Evolutionary conservation across 2,329 filamentous ascomycete species (phyloP), one percentile per base, ranked within the genome.

Genomic region (Xylaria sp.): DNA sequence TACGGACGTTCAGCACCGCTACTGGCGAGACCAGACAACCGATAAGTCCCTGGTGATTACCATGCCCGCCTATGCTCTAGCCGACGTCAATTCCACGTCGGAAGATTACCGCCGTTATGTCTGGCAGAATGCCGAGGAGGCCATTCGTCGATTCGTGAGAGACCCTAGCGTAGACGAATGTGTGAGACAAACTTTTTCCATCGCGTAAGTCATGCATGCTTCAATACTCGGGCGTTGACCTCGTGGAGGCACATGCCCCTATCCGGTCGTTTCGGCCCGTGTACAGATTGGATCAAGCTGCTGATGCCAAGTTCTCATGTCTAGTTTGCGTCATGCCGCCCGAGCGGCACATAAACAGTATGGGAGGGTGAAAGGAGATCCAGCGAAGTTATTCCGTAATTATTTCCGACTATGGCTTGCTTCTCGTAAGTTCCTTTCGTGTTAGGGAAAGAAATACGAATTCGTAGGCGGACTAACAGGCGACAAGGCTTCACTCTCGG

Each of bases 361-460:
- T 2, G 65, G 60, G 9, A 58, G 51, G 16, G 55, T 57, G 9
- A 72, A 77, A 42, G 64, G 67, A 46, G 54, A 67, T 35, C 59
- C 63, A 2, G 69, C 71, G 34, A 57, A 64, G 0, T 72, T 81
- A 3, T 58, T 82, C n/a, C 59, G 62, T 1, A 73, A 74, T 8
- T 70, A 79, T 2, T 76, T 82, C 19, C 66, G 69, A 4, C 64
- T 82, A 1, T 80, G 78, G 76, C 78, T 81, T 63, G 76, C 76
- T 2, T 75, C 76, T 9, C 72, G 80, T 82, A 65, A 67, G 79
- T 73, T 23, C 50, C 9, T n/a, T 30, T 34, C 0, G 18, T 34
- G 23, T 9, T 58, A 10, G 6, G n/a, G n/a, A 50, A 30, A 30
- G 23, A 30, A 4, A 30, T 30, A 4, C 5, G 23, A 30, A 30